Evolutionary conservation across 2,329 filamentous ascomycete species (phyloP).

Genomic region (Pseudogymnoascus sp.): DNA sequence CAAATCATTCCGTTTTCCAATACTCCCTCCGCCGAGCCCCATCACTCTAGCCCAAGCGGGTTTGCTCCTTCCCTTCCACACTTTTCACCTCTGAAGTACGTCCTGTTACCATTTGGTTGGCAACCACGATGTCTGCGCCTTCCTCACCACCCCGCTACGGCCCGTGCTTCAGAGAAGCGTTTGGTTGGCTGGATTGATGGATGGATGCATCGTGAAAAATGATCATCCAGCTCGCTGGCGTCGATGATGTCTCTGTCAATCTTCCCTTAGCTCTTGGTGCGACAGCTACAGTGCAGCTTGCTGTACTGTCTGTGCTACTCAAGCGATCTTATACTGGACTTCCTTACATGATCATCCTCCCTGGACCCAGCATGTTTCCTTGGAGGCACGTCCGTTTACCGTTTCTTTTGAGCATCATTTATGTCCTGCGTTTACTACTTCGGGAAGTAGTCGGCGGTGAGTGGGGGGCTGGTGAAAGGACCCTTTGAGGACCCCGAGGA

Average conservation of each 20-base stretch:
- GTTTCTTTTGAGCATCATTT: neutral
- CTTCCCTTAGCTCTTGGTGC: neutral
- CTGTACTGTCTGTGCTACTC: neutral
- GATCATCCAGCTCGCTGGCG: neutral
- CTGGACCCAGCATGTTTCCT: neutral
- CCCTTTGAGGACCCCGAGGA: neutral
- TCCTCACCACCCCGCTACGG: neutral
- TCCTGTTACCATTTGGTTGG: neutral
- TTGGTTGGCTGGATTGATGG: neutral
- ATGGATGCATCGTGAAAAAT: neutral
- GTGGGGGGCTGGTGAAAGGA: neutral
- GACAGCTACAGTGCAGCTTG: neutral
- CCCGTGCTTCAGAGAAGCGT: neutral
- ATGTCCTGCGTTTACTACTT: neutral
- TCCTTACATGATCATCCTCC: neutral
- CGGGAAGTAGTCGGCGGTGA: neutral
- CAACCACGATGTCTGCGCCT: neutral
- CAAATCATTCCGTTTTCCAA: neutral
- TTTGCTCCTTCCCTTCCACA: neutral
- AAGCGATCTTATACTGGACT: neutral
- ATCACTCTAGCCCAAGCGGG: neutral
- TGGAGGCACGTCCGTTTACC: neutral
- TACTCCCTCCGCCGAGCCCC: neutral
- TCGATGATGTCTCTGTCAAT: neutral
- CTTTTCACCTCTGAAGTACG: neutral